Conservation (phyloP, 192 early-diverging fungal species). For the Rhizophagus prolifer region DNA sequence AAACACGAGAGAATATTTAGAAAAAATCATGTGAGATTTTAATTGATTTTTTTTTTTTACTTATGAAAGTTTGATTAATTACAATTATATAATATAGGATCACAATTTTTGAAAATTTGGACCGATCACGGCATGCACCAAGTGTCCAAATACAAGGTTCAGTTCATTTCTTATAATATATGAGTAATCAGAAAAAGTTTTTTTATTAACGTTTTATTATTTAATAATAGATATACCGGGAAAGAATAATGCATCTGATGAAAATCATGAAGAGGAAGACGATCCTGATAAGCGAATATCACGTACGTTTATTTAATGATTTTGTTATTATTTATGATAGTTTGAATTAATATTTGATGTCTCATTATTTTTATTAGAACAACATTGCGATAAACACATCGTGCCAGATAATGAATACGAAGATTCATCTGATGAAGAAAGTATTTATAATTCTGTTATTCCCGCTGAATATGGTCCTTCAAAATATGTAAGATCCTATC, state of each 20-base stretch:
- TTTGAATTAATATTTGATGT: neutral
- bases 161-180: neutral
- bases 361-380: slow-evolving; percentile 42
- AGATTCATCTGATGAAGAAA: slow-evolving; percentile 67
- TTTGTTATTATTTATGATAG: neutral
- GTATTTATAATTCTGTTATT: neutral
- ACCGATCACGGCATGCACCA: slow-evolving; percentile 69
- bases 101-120: slow-evolving; percentile 62
- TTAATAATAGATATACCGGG: slow-evolving; percentile 5
- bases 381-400: slow-evolving; percentile 62
- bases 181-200: neutral
- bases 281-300: slow-evolving; percentile 60
- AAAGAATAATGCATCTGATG: slow-evolving; percentile 21
- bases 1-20: slow-evolving; percentile 67
- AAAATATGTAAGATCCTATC: slow-evolving; percentile 9
- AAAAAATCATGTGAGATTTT: slow-evolving; percentile 2
- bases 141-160: slow-evolving; percentile 79
- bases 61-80: neutral
- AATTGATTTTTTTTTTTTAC: neutral
- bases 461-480: slow-evolving; percentile 10
- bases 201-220: neutral
- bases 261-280: slow-evolving; percentile 58
- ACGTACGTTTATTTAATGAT: slow-evolving; percentile 38
- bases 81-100: slow-evolving; percentile 22
- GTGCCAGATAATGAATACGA: slow-evolving; percentile 70